These are phyloP conservation scores for Xylaria cubensis DNA, from an alignment of 495 filamentous ascomycete genomes.

Conservation along the genomic window DNA sequence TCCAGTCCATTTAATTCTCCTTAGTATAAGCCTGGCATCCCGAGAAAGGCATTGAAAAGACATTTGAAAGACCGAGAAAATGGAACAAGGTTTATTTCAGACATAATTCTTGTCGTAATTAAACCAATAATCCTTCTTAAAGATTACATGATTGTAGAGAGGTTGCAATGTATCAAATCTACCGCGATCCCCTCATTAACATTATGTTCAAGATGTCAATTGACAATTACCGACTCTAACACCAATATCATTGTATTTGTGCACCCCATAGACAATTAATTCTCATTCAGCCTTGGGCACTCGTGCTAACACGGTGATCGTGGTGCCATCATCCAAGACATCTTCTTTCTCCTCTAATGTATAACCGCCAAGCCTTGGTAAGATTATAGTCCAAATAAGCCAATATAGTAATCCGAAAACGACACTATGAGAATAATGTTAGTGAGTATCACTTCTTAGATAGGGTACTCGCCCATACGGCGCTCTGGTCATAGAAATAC, in stretches of 20 bases:
- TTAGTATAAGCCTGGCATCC: not conserved
- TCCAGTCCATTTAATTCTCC: not conserved
- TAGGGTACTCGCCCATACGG: not conserved
- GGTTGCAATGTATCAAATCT: not conserved
- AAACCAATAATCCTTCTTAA: not conserved
- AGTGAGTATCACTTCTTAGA: not conserved
- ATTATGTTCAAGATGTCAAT: not conserved
- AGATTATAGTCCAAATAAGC: slow-evolving; percentile 70
- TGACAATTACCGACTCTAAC: not conserved
- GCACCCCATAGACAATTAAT: not conserved
- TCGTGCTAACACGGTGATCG: slow-evolving; percentile 61
- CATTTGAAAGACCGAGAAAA: not conserved
- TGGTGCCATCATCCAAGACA: slow-evolving; percentile 65
- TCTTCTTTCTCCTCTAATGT: slow-evolving; percentile 64
- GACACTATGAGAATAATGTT: slow-evolving; percentile 34
- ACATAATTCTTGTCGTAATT: not conserved
- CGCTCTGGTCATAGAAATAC: not conserved
- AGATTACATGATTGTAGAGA: not conserved
- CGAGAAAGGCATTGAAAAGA: not conserved
- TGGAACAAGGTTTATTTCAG: not conserved
- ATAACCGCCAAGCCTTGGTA: slow-evolving; percentile 67
- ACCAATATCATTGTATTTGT: not conserved
- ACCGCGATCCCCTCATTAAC: not conserved
- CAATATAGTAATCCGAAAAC: slow-evolving; percentile 70
- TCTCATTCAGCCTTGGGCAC: slow-evolving; percentile 40